Percentiles rank a stretch among this genome's conserved stretches.
phyloP scores from a whole-genome alignment of 192 early-diverging fungal genomes.

The Linnemannia hyalina region DNA sequence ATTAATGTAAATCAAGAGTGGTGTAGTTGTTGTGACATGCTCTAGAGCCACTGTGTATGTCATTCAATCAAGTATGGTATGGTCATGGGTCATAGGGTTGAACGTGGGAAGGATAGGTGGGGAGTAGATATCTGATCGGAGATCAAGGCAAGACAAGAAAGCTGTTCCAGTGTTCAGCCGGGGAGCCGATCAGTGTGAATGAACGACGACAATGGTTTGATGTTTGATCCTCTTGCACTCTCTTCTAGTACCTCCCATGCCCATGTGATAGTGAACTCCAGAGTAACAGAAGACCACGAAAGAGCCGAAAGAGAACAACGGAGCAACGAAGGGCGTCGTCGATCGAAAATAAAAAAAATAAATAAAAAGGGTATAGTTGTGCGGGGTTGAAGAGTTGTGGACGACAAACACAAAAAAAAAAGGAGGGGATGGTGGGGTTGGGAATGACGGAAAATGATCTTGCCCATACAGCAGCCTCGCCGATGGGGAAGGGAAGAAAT shows the following conservation, averaged over 20 bases:
- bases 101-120: background rate
- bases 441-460: background rate
- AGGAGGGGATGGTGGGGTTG: constrained; percentile 7
- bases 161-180: background rate
- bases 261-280: constrained; percentile 5
- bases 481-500: constrained; percentile 18
- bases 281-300: constrained; percentile 2
- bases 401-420: background rate
- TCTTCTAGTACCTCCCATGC: background rate
- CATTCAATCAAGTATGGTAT: background rate
- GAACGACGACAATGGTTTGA: background rate
- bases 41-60: background rate
- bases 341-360: background rate
- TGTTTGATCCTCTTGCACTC: too few relatives aligned
- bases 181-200: background rate
- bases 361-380: background rate
- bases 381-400: background rate
- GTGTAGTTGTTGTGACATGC: background rate
- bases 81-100: background rate
- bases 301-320: background rate
- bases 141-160: background rate
- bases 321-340: background rate
- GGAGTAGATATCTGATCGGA: background rate
- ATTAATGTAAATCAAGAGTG: background rate
- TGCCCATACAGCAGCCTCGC: constrained; percentile 36